Evolutionary conservation across 2,329 filamentous ascomycete species (phyloP).

Genomic region (Trichoderma afroharzianum): DNA sequence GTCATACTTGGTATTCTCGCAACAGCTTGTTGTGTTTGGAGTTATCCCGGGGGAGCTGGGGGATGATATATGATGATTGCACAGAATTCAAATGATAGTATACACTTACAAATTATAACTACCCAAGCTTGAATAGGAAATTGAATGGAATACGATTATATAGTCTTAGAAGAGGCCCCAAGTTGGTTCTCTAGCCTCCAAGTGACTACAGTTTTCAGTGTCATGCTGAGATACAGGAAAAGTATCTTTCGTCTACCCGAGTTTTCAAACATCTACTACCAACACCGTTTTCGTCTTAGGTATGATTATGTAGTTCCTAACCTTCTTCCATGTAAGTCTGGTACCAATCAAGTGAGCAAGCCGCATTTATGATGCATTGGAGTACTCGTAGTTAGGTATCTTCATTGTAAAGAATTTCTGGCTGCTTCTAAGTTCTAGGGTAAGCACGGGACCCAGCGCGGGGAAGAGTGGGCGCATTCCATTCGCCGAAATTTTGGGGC

Average conservation of each 20-base stretch:
- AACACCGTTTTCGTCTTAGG: not conserved
- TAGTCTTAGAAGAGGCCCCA: not conserved
- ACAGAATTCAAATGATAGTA: not conserved
- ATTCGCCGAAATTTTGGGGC: conserved; percentile 4
- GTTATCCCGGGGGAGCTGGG: not conserved
- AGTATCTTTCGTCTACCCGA: not conserved
- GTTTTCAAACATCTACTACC: not conserved
- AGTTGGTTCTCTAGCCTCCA: not conserved
- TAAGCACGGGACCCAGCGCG: not conserved
- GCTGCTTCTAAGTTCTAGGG: conserved; percentile 1
- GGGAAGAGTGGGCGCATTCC: conserved; percentile 2
- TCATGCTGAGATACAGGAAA: not conserved
- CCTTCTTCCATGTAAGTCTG: not conserved
- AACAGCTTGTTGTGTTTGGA: not conserved
- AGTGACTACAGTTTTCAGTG: not conserved
- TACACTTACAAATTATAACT: not conserved
- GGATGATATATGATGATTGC: not conserved
- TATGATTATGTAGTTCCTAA: too few species aligned
- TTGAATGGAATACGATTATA: not conserved
- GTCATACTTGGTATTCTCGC: too few species aligned
- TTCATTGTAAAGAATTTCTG: not conserved
- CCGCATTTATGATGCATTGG: not conserved
- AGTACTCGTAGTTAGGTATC: too few species aligned
- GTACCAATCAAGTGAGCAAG: not conserved
- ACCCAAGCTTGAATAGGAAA: not conserved